These are phyloP conservation scores for Perkinsus marinus DNA, from an alignment of 169 alveolate genomes.

Conservation along the genomic window DNA sequence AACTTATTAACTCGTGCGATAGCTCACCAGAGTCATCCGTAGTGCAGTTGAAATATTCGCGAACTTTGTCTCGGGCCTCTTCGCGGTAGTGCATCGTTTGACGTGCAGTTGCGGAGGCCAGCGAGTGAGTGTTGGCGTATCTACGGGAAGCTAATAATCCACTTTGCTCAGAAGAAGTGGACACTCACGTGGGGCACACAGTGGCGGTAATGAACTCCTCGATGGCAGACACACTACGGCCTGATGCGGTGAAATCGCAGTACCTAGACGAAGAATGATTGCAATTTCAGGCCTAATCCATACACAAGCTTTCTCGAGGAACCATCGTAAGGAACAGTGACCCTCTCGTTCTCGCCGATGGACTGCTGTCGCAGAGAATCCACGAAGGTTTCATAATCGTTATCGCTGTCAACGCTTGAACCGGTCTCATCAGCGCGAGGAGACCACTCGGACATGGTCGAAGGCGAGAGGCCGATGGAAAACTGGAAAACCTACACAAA, in stretches of 20 bases:
- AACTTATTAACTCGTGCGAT: not conserved
- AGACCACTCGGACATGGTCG: too few relatives aligned
- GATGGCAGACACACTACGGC: constrained; percentile 21
- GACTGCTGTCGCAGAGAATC: not conserved
- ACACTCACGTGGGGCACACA: not conserved
- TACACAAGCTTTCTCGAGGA: not conserved
- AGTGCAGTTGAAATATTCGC: not conserved
- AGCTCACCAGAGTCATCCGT: not conserved
- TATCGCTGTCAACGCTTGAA: not conserved
- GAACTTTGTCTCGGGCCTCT: constrained; percentile 6
- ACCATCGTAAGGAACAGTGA: not conserved
- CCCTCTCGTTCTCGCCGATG: not conserved
- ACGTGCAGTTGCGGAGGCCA: constrained; percentile 28
- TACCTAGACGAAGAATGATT: not conserved
- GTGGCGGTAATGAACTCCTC: not conserved
- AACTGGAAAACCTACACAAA: too few relatives aligned
- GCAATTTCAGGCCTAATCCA: not conserved
- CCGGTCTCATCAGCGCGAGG: too few relatives aligned
- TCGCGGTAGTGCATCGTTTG: constrained; percentile 14
- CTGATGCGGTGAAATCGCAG: constrained; percentile 15
- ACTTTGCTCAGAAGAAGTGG: not conserved
- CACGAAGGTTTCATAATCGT: not conserved
- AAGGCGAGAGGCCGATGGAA: too few relatives aligned
- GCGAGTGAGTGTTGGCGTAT: constrained; percentile 34
- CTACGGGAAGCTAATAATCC: not conserved